Evolutionary conservation across 441 rosid species (phyloP).

Genomic region (Erodium texanum): DNA sequence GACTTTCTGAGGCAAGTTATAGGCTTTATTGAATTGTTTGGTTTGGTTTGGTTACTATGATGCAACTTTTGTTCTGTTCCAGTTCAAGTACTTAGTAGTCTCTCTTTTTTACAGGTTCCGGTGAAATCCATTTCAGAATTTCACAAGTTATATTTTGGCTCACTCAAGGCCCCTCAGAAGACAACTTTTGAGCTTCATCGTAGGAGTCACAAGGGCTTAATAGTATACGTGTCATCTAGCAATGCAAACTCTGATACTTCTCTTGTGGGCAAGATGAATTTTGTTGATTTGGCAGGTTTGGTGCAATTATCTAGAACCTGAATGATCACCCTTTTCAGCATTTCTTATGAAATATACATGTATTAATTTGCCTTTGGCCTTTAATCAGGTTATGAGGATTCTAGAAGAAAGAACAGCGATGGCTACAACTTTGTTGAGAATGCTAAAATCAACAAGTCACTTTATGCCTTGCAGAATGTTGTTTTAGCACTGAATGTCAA

Average conservation of each 20-base stretch:
- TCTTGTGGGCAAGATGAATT: conserved; percentile 47
- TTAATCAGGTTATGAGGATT: conserved; percentile 57
- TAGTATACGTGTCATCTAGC: conserved; percentile 30
- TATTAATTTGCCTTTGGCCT: conserved; percentile 1
- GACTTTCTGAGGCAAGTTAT: conserved; percentile 60
- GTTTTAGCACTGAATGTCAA: conserved; percentile 49
- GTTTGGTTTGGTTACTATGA: neutral
- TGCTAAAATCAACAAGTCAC: conserved; percentile 43
- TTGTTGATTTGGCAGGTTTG: conserved; percentile 67
- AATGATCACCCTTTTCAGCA: neutral
- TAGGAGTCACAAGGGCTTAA: conserved; percentile 49
- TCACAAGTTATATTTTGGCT: conserved; percentile 33
- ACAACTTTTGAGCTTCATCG: conserved; percentile 21
- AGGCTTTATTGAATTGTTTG: conserved; percentile 4
- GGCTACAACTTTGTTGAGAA: conserved; percentile 32
- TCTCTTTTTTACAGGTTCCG: conserved; percentile 29
- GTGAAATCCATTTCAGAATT: conserved; percentile 49
- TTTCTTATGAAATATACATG: neutral
- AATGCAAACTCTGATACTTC: conserved; percentile 13
- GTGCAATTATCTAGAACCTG: conserved; percentile 3
- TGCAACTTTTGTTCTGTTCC: neutral
- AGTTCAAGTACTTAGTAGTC: conserved; percentile 4
- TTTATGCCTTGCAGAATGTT: conserved; percentile 60
- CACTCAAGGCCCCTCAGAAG: conserved; percentile 26
- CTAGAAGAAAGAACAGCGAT: conserved; percentile 35